Percentiles rank a stretch among this genome's conserved stretches.
phyloP scores from a whole-genome alignment of 108 stramenopile species.

The Skeletonema tropicum region DNA sequence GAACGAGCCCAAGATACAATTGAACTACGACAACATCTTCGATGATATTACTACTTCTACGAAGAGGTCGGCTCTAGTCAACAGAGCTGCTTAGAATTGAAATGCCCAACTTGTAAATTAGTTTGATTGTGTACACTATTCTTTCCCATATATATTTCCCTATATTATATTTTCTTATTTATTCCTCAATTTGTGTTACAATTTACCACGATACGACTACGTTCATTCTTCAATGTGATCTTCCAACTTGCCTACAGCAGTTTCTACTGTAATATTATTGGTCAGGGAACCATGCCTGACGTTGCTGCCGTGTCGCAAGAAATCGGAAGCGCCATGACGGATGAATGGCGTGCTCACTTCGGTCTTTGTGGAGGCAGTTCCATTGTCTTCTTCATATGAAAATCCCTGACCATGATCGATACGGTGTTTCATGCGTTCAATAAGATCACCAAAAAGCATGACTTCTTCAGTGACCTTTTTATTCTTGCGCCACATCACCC shows the following conservation, averaged over 20 bases:
- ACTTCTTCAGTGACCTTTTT: conserved; percentile 40
- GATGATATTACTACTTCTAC: neutral
- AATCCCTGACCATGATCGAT: conserved; percentile 37
- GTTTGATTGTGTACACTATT: neutral
- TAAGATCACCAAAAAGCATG: conserved; percentile 44
- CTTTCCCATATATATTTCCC: no score
- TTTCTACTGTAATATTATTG: conserved; percentile 13
- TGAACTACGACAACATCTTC: neutral
- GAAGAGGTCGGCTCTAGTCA: neutral
- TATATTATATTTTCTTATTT: no score
- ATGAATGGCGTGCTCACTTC: conserved; percentile 14
- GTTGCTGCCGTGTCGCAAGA: conserved; percentile 25
- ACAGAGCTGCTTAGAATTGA: neutral
- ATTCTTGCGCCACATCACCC: conserved; percentile 50
- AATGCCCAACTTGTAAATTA: neutral
- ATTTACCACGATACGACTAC: neutral
- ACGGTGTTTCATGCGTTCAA: conserved; percentile 46
- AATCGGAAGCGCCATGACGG: conserved; percentile 38
- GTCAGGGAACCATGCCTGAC: conserved; percentile 12
- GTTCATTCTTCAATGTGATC: conserved; percentile 7
- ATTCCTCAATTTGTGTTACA: neutral
- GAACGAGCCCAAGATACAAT: neutral
- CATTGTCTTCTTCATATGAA: conserved; percentile 23
- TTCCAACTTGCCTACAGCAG: conserved; percentile 18
- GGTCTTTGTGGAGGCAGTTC: conserved; percentile 27